phyloP scores from a whole-genome alignment of 129 eudicot species.

The sunflower (Helianthus annuus) region DNA sequence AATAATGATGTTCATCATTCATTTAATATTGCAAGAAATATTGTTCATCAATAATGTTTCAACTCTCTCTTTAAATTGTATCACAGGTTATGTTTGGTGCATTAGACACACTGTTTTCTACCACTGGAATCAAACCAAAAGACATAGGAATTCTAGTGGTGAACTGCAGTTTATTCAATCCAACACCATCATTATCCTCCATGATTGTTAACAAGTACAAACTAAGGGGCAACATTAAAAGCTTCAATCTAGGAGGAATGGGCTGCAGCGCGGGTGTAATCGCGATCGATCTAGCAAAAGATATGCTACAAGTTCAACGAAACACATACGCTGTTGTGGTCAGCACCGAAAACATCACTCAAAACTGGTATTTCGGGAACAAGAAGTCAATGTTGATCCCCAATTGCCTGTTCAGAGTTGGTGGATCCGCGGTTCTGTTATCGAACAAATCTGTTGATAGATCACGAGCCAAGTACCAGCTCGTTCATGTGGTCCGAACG shows the following conservation, averaged over 20 bases:
- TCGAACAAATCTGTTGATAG: conserved; percentile 54
- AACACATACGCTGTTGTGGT: neutral
- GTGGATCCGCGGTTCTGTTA: conserved; percentile 34
- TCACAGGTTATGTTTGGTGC: conserved; percentile 68
- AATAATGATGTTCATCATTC: no score
- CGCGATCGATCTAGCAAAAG: neutral
- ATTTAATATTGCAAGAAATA: no score
- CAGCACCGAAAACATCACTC: conserved; percentile 1
- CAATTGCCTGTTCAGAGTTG: neutral
- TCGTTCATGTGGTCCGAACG: conserved; percentile 68
- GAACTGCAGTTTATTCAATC: conserved; percentile 74
- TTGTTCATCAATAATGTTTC: no score
- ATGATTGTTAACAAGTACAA: conserved; percentile 78
- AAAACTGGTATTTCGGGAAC: conserved; percentile 3
- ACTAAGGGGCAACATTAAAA: conserved; percentile 41
- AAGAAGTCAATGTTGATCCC: conserved; percentile 22
- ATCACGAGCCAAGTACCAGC: conserved; percentile 60
- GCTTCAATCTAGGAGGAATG: neutral
- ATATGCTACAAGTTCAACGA: neutral
- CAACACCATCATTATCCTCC: conserved; percentile 65
- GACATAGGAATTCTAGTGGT: conserved; percentile 72
- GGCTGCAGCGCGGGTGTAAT: conserved; percentile 3
- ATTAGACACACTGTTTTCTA: conserved; percentile 44
- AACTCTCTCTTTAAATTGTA: no score
- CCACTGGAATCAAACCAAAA: conserved; percentile 50